Base-by-base conservation (phyloP, 2,329 filamentous ascomycete species). In the Cladosporium sp. region DNA sequence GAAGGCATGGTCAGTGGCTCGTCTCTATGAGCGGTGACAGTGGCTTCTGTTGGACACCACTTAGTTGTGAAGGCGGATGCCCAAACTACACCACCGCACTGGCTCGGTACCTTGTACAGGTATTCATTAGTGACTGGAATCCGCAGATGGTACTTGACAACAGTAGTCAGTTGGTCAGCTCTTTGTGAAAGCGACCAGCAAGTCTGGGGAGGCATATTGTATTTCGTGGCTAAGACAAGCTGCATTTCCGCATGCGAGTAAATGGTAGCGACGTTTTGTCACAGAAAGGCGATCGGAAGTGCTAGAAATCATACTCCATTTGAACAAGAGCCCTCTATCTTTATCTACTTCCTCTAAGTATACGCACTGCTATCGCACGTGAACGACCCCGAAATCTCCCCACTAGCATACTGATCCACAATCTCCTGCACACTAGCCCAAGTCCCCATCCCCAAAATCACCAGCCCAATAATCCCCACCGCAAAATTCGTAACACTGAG, bases 401-500 rank as follows among this genome's bases (percentile, higher is more conserved):
- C 79, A 13, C 67, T 68, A 28, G 66, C 72, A 67, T 81, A 82
- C 71, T 78, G 74, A 23, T 77, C 71, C 7, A 78, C 70, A 61
- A 82, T 82, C 67, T 82, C 80, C 74, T 79, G 70, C 28, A 82
- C 78, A 64, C 75, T 78, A 2, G 80, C 78, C 66, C 82, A 82
- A 6, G 80, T 80, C 49, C 81, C 81, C 18, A 77, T 76, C 5
- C 70, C 76, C 10, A 78, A 66, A 3, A 73, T 70, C 7, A 70
- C 67, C 16, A 76, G 16, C 1, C 76, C 76, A 53, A 77, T 73
- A 23, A 73, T 32, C 28, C 84, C 76, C 21, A 83, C 77, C 0
- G 77, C 49, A 0, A 75, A 67, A 63, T 85, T 85, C 28, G 83
- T 21, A 5, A 80, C 64, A 3, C 79, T 80, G 30, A 84, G 71